Conservation (phyloP, 2,329 filamentous ascomycete genomes). For the Colletotrichum incanum region DNA sequence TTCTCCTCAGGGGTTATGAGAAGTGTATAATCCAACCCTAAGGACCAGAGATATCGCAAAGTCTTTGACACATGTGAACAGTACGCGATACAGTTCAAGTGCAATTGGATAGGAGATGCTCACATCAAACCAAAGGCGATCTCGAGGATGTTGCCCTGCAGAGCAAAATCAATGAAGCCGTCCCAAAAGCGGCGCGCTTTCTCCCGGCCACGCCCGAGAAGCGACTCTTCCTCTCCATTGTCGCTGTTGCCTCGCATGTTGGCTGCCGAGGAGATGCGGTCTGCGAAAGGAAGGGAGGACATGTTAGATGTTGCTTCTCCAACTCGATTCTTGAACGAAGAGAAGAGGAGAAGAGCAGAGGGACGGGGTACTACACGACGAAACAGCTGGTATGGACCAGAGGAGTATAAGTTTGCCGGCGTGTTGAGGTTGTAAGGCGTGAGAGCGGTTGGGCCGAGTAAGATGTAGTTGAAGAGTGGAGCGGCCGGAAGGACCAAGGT, state of each 20-base stretch:
- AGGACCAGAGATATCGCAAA: not conserved
- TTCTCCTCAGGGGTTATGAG: not conserved
- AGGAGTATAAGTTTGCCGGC: not conserved
- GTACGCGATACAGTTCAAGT: slow-evolving; percentile 4
- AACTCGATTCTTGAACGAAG: not conserved
- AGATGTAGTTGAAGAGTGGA: slow-evolving; percentile 13
- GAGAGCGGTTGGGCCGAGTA: slow-evolving; percentile 7
- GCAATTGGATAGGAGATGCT: slow-evolving; percentile 46
- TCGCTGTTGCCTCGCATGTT: slow-evolving; percentile 50
- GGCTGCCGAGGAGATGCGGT: slow-evolving; percentile 32
- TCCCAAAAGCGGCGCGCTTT: slow-evolving; percentile 69
- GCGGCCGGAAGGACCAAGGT: not conserved
- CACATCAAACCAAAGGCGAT: slow-evolving; percentile 84
- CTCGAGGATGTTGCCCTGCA: slow-evolving; percentile 82
- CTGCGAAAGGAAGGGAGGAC: slow-evolving; percentile 30
- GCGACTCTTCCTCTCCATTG: slow-evolving; percentile 56
- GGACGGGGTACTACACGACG: not conserved
- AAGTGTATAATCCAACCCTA: not conserved
- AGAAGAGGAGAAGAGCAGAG: not conserved
- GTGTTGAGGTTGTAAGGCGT: not conserved
- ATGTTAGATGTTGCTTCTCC: not conserved
- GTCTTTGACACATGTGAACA: not conserved
- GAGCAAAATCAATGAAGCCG: slow-evolving; percentile 80
- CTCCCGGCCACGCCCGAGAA: slow-evolving; percentile 64
- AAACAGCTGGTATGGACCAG: not conserved